A percentile compares a stretch with the other conserved stretches of the same genome.
Conservation (phyloP, 306 rosid species). For the Albizia julibrissin region DNA sequence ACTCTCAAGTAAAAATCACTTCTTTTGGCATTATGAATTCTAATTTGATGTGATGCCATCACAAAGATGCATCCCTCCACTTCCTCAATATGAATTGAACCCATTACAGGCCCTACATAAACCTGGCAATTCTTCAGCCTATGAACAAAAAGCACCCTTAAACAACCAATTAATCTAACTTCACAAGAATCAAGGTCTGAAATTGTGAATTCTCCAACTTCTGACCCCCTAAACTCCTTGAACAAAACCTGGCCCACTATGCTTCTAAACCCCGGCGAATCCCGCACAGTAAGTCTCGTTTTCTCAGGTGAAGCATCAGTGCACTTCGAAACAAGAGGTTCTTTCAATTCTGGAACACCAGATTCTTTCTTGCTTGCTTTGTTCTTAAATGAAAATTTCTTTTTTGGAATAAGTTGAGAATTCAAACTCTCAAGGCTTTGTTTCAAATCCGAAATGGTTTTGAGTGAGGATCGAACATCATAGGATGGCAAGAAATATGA, state of each 20-base stretch:
- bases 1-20: slow-evolving; percentile 81
- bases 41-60: slow-evolving; percentile 85
- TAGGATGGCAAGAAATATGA: slow-evolving; percentile 77
- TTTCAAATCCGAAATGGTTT: slow-evolving; percentile 60
- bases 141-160: slow-evolving; percentile 74
- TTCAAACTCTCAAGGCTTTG: slow-evolving; percentile 51
- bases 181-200: slow-evolving; percentile 84
- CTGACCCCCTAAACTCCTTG: slow-evolving; percentile 50
- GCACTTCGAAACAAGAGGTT: neutral
- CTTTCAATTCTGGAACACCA: slow-evolving; percentile 29
- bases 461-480: slow-evolving; percentile 78
- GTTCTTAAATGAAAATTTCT: slow-evolving; percentile 74
- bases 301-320: slow-evolving; percentile 14
- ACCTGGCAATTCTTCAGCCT: slow-evolving; percentile 63
- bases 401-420: slow-evolving; percentile 62
- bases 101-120: slow-evolving; percentile 67
- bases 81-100: slow-evolving; percentile 71
- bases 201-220: slow-evolving; percentile 74
- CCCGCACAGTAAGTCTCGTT: slow-evolving; percentile 36
- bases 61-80: slow-evolving; percentile 67
- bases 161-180: slow-evolving; percentile 67
- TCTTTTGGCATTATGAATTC: slow-evolving; percentile 68
- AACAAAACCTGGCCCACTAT: slow-evolving; percentile 53
- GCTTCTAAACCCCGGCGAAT: slow-evolving; percentile 66
- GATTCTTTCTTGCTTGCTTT: slow-evolving; percentile 56